Base-by-base conservation (phyloP, 768 basidiomycete genomes). In the Phanerodontia chrysosporium region DNA sequence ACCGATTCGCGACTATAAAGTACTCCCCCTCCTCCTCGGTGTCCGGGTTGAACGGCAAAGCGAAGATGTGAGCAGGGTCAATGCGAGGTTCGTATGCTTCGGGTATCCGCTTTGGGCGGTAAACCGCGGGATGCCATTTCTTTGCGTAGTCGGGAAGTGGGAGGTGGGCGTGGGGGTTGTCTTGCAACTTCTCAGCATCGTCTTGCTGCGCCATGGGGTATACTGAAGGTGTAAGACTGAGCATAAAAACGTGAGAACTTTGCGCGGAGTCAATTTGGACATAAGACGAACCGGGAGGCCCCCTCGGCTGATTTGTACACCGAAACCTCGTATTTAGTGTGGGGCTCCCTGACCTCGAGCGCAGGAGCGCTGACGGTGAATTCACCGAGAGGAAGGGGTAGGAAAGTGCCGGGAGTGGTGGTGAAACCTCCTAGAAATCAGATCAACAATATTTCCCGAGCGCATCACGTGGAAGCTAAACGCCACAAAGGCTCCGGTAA, bases 1-100 rank as follows among this genome's bases (percentile, higher is more conserved):
- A 60, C 22, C 54, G 30, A n/a, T 56, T 13, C 1, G 45, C 32
- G 24, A 56, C 55, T 13, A 60, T 39, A 39, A 28, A 60, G 16
- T 55, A 53, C 25, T 55, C 54, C 4, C 42, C 46, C 14, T 35
- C 9, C 29, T n/a, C 39, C 16, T 22, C 36, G 5, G 44, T 55
- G 16, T 56, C 54, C 13, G 36, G 36, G 32, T 36, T 30, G 12
- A 27, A n/a, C 3, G 59, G 51, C 22, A 60, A 21, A 16, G 59
- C 53, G 30, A 60, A 55, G 8, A 60, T 60, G 21, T 60, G 59
- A 2, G 54, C 59, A 13, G 53, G 48, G 49, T 60, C 54, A 25
- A 60, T 45, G 22, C 46, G 54, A 3, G 16, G 22, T 10, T 60
- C 59, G 59, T 42, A 60, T n/a, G 18, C 12, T 1, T 35, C 49